These are phyloP conservation scores for Cordyceps militaris DNA, from an alignment of 2,329 filamentous ascomycete genomes.

Conservation along the genomic window DNA sequence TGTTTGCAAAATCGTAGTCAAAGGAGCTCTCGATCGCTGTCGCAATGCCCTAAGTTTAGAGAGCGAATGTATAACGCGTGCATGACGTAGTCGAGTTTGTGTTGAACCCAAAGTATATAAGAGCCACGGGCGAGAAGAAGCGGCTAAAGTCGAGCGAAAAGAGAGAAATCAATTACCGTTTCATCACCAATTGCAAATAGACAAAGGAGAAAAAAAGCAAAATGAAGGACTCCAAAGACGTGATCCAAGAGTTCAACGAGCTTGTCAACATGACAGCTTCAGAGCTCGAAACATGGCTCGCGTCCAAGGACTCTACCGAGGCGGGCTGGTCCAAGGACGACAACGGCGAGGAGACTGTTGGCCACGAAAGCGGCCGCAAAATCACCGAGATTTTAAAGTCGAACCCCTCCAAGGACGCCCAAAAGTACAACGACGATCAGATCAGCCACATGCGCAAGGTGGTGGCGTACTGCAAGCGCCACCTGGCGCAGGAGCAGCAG, in stretches of 20 bases:
- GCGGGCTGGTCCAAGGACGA: constrained; percentile 55
- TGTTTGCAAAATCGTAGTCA: neutral
- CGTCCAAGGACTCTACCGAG: constrained; percentile 47
- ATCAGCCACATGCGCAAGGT: constrained; percentile 56
- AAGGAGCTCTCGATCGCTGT: neutral
- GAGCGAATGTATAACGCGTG: neutral
- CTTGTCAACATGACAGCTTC: constrained; percentile 58
- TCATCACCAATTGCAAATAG: neutral
- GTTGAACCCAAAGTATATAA: neutral
- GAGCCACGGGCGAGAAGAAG: neutral
- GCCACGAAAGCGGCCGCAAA: constrained; percentile 56
- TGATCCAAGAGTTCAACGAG: constrained; percentile 54
- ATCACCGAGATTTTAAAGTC: constrained; percentile 57
- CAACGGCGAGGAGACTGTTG: constrained; percentile 52
- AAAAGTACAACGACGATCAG: constrained; percentile 48
- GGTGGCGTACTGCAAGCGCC: constrained; percentile 58
- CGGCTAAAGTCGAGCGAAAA: accelerated
- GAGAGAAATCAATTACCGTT: neutral
- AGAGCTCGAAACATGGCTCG: constrained; percentile 56
- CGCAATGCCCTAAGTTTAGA: neutral
- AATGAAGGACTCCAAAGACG: constrained; percentile 23
- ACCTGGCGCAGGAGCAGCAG: constrained; percentile 57
- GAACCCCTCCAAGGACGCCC: constrained; percentile 50
- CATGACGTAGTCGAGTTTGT: neutral
- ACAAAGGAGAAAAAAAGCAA: neutral